Evolutionary conservation across 176 grass and related monocot species (phyloP).

Genomic region (Oryza punctata): DNA sequence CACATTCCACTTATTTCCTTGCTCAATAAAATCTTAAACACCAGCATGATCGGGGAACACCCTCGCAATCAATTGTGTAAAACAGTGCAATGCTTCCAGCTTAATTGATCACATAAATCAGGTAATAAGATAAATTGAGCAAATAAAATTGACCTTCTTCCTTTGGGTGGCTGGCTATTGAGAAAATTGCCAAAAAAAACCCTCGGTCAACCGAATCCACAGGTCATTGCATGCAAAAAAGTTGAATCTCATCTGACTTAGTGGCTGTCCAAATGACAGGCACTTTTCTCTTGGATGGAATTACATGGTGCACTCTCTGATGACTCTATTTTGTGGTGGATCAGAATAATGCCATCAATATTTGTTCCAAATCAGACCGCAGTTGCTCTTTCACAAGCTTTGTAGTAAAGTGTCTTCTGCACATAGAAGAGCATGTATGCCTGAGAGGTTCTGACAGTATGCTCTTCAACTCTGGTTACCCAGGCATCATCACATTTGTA

Average conservation of each 20-base stretch:
- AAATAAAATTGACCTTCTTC: constrained; percentile 13
- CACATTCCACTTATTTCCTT: constrained; percentile 24
- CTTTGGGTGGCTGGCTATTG: constrained; percentile 33
- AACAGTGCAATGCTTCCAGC: constrained; percentile 11
- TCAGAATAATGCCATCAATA: background rate
- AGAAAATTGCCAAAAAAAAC: constrained; percentile 34
- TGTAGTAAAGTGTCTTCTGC: constrained; percentile 89
- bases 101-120: background rate
- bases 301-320: background rate
- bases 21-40: constrained; percentile 16
- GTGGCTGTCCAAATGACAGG: background rate
- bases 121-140: background rate
- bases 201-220: background rate
- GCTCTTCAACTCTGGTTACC: constrained; percentile 87
- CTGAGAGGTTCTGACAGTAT: constrained; percentile 72
- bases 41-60: constrained; percentile 14
- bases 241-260: constrained; percentile 24
- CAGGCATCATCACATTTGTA: constrained; percentile 98
- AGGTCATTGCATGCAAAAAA: constrained; percentile 45
- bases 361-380: constrained; percentile 31
- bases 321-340: constrained; percentile 5
- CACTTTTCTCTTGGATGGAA: constrained; percentile 5
- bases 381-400: constrained; percentile 66
- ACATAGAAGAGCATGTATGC: constrained; percentile 99
- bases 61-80: constrained; percentile 26